Evolutionary conservation across 176 grass and related monocot genomes (phyloP).

Genomic region (Saccharum officinarum): DNA sequence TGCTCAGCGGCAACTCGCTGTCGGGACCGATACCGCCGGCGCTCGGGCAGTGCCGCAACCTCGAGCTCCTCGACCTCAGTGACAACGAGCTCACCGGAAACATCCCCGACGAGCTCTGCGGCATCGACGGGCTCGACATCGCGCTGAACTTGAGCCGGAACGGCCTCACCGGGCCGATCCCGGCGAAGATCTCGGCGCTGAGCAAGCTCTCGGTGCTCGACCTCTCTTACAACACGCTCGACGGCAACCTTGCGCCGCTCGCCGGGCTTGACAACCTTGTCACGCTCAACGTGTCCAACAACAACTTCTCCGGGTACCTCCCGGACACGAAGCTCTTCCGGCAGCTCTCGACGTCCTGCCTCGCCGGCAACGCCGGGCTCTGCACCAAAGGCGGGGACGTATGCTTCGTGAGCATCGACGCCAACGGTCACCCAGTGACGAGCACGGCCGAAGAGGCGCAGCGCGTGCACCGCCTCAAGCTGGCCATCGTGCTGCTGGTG

Average conservation of each 20-base stretch:
- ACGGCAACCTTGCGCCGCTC: slow-evolving; percentile 59
- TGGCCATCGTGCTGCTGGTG: slow-evolving; percentile 79
- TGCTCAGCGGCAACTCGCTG: slow-evolving; percentile 62
- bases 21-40: slow-evolving; percentile 58
- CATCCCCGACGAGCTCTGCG: slow-evolving; percentile 76
- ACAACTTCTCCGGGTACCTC: slow-evolving; percentile 94
- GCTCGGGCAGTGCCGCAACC: slow-evolving; percentile 62
- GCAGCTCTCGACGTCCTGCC: slow-evolving; percentile 71
- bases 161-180: slow-evolving; percentile 56
- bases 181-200: slow-evolving; percentile 55
- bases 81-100: slow-evolving; percentile 59
- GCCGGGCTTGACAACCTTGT: slow-evolving; percentile 80
- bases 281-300: slow-evolving; percentile 87
- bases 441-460: slow-evolving; percentile 39
- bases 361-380: slow-evolving; percentile 69
- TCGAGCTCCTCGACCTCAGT: slow-evolving; percentile 84
- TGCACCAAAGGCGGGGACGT: slow-evolving; percentile 89
- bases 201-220: slow-evolving; percentile 85
- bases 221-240: slow-evolving; percentile 74
- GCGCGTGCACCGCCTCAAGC: slow-evolving; percentile 67
- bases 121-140: slow-evolving; percentile 68
- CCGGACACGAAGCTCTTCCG: slow-evolving; percentile 97
- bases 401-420: slow-evolving; percentile 70
- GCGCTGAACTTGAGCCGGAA: slow-evolving; percentile 86
- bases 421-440: slow-evolving; percentile 45